Evolutionary conservation across 116 monocot species (phyloP).

Genomic region (Papilionanthe hybrid): DNA sequence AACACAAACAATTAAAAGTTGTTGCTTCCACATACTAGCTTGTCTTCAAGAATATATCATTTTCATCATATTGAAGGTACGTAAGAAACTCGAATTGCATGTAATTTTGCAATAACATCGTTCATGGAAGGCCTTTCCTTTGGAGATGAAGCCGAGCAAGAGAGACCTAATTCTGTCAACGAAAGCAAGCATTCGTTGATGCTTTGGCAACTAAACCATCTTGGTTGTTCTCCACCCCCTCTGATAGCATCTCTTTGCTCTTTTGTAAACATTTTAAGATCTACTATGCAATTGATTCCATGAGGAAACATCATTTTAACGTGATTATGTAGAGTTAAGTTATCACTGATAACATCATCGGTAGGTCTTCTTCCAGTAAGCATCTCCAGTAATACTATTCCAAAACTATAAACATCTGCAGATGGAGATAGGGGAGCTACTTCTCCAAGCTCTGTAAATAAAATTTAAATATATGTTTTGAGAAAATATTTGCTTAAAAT

Average conservation of each 20-base stretch:
- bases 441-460: conserved; percentile 14
- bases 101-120: too few relatives aligned
- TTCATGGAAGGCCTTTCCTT: too few relatives aligned
- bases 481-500: too few relatives aligned
- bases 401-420: conserved; percentile 32
- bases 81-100: too few relatives aligned
- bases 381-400: conserved; percentile 30
- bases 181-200: too few relatives aligned
- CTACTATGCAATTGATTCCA: conserved; percentile 15
- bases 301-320: conserved; percentile 15
- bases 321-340: conserved; percentile 10
- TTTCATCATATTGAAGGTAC: neutral
- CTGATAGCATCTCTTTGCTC: neutral
- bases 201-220: neutral
- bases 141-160: too few relatives aligned
- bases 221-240: too few relatives aligned
- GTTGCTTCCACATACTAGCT: too few relatives aligned
- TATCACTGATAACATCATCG: conserved; percentile 21
- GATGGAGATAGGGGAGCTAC: conserved; percentile 16
- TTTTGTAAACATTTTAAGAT: conserved; percentile 3
- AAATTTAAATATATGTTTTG: neutral
- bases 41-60: too few relatives aligned
- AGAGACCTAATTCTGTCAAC: too few relatives aligned
- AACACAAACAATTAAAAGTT: too few relatives aligned
- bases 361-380: conserved; percentile 21